phyloP scores from a whole-genome alignment of 2,329 filamentous ascomycete genomes.

The Calonectria ilicicola region DNA sequence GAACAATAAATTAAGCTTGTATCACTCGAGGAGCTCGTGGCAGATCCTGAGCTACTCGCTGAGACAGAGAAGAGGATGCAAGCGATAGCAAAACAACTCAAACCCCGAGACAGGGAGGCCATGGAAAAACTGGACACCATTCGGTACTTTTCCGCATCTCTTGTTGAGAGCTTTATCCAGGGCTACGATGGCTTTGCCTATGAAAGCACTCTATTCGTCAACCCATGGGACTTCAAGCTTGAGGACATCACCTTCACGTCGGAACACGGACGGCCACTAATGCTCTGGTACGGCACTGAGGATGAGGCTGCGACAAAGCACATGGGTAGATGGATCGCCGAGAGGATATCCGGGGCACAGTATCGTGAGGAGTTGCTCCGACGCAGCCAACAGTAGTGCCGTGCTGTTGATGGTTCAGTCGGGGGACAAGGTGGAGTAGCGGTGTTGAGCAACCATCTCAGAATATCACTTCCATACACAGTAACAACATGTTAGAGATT shows the following conservation, averaged over 20 bases:
- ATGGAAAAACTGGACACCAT: conserved; percentile 6
- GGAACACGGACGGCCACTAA: conserved; percentile 1
- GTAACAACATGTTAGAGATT: not conserved
- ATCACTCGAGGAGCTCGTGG: not conserved
- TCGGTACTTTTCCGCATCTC: not conserved
- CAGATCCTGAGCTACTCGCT: not conserved
- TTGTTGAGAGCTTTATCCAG: conserved; percentile 17
- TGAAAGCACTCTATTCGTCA: not conserved
- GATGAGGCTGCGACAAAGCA: conserved; percentile 21
- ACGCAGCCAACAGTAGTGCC: not conserved
- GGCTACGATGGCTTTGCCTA: conserved; percentile 16
- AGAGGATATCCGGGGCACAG: conserved; percentile 12
- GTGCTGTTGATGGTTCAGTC: not conserved
- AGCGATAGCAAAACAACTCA: not conserved
- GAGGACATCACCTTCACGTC: conserved; percentile 21
- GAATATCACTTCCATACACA: not conserved
- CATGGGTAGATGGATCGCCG: conserved; percentile 25
- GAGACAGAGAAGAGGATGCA: conserved; percentile 11
- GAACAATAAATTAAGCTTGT: conserved; percentile 7
- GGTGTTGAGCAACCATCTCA: not conserved
- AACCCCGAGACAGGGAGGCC: conserved; percentile 9
- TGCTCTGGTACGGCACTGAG: conserved; percentile 17
- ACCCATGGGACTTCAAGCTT: conserved; percentile 19
- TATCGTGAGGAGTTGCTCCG: conserved; percentile 13
- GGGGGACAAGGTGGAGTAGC: not conserved